Conservation (phyloP, 2,329 filamentous ascomycete species). For the Fusarium sororula region DNA sequence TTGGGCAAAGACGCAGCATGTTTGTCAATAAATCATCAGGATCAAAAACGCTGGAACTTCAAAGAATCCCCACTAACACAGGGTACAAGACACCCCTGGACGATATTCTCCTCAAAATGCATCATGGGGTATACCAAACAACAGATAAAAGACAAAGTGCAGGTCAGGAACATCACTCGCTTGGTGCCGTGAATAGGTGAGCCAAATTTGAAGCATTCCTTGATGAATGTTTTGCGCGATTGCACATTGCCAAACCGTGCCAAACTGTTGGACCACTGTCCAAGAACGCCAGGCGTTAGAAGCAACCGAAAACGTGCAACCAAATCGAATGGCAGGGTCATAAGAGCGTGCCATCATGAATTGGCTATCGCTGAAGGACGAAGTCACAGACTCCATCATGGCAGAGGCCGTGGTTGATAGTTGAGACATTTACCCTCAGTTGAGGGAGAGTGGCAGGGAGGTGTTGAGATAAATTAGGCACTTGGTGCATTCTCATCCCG, state of each 20-base stretch:
- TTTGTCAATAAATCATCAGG: conserved; percentile 14
- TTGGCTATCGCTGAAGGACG: conserved; percentile 34
- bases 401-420: not conserved
- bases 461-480: not conserved
- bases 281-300: conserved; percentile 26
- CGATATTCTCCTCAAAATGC: conserved; percentile 34
- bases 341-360: conserved; percentile 49
- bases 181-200: conserved; percentile 9
- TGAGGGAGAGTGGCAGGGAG: not conserved
- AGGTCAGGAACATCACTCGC: conserved; percentile 15
- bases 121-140: conserved; percentile 40
- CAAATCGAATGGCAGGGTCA: conserved; percentile 38
- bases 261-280: conserved; percentile 4
- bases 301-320: conserved; percentile 19
- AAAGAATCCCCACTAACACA: conserved; percentile 6
- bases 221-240: conserved; percentile 8
- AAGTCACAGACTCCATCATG: conserved; percentile 19
- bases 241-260: conserved; percentile 12
- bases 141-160: conserved; percentile 17
- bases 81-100: conserved; percentile 14
- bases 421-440: not conserved
- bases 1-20: conserved; percentile 12
- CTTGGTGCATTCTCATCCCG: not conserved
- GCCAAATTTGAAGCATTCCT: not conserved
- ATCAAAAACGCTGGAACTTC: conserved; percentile 30